Conservation (phyloP, 2,329 filamentous ascomycete species). For the Mariannaea sp. region DNA sequence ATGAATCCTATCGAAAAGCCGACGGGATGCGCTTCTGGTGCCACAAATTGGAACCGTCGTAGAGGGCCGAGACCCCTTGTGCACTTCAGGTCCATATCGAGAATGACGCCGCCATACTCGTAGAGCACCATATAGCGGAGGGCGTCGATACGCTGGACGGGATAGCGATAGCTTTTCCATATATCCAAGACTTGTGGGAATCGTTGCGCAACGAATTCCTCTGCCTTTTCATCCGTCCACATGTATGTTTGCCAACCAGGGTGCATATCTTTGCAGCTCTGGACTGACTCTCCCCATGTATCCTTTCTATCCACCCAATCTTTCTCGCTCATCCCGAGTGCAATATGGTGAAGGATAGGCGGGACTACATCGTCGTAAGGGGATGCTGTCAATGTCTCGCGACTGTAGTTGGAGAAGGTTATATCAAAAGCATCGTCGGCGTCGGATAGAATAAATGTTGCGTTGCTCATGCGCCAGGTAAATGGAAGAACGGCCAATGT, state of each 20-base stretch:
- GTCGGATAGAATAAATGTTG: background rate
- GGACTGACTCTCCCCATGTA: background rate
- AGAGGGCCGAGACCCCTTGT: background rate
- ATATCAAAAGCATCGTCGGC: background rate
- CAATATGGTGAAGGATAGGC: background rate
- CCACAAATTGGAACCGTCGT: background rate
- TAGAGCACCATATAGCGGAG: background rate
- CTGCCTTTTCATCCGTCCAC: background rate
- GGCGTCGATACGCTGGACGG: background rate
- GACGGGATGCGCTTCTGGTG: background rate
- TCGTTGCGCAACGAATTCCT: background rate
- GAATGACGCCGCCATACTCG: background rate
- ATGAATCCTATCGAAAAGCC: background rate
- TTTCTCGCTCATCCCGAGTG: background rate
- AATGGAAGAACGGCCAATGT: background rate
- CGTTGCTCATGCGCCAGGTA: background rate
- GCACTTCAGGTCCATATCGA: background rate
- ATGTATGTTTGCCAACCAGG: background rate
- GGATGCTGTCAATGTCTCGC: background rate
- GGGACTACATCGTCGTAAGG: background rate
- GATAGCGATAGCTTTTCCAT: background rate
- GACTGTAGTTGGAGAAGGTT: slow-evolving; percentile 4
- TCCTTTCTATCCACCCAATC: background rate
- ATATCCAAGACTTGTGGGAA: background rate
- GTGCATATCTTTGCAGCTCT: background rate